phyloP scores from a whole-genome alignment of 805 yeast genomes.

The Yamadazyma tumulicola region DNA sequence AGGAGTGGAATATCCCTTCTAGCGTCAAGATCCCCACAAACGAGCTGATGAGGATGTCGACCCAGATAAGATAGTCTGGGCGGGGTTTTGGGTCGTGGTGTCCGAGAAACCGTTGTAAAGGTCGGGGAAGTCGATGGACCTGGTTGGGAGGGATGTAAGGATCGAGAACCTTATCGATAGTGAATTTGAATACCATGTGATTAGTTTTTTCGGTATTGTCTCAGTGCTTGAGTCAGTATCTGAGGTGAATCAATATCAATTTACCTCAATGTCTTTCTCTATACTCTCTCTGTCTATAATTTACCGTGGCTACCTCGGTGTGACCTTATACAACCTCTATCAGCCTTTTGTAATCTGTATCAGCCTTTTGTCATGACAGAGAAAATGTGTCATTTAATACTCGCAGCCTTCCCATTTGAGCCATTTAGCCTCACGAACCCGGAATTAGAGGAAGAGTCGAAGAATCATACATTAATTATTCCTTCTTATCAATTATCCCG shows the following conservation, averaged over 20 bases:
- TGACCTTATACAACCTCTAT: too few relatives aligned
- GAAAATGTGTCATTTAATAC: too few relatives aligned
- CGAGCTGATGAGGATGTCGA: constrained; percentile 43
- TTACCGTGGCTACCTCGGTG: too few relatives aligned
- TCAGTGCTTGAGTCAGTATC: too few relatives aligned
- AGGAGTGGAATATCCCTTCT: constrained; percentile 44
- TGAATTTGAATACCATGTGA: constrained; percentile 40
- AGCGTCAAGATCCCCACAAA: constrained; percentile 45
- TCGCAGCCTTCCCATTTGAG: too few relatives aligned
- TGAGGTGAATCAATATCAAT: too few relatives aligned
- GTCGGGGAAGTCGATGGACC: constrained; percentile 27
- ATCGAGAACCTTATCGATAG: constrained; percentile 30
- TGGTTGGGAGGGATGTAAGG: constrained; percentile 27
- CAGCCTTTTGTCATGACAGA: too few relatives aligned
- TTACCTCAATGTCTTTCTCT: too few relatives aligned
- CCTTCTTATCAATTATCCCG: constrained; percentile 14
- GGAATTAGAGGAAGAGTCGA: neutral
- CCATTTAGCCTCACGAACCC: too few relatives aligned
- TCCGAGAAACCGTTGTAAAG: constrained; percentile 39
- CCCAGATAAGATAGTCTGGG: constrained; percentile 43
- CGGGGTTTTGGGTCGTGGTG: constrained; percentile 12
- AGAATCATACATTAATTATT: constrained; percentile 2
- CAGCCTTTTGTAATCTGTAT: too few relatives aligned
- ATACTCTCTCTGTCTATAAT: too few relatives aligned
- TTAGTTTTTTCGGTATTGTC: too few relatives aligned